A percentile compares a stretch with the other conserved stretches of the same genome.
phyloP scores from a whole-genome alignment of 73 alveolate species.

The Symbiodinium natans region DNA sequence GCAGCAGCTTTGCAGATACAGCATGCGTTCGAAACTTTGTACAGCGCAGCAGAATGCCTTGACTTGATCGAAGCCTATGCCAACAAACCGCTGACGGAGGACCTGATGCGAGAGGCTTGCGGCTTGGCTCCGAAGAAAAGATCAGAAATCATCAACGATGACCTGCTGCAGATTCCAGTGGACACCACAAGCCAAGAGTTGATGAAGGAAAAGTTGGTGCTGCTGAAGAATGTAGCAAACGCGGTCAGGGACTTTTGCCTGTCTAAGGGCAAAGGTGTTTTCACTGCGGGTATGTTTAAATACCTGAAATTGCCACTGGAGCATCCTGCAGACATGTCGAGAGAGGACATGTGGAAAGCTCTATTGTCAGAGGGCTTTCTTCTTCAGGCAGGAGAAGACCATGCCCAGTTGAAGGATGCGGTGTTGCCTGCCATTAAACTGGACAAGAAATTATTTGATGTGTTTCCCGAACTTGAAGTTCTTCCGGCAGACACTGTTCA shows the following conservation, averaged over 20 bases:
- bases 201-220: not conserved
- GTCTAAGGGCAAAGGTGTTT: not conserved
- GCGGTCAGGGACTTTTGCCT: not conserved
- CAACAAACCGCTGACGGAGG: not conserved
- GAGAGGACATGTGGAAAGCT: not conserved
- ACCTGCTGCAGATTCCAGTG: not conserved
- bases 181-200: not conserved
- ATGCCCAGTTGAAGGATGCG: not conserved
- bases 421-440: no score
- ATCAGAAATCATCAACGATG: not conserved
- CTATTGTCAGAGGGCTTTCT: no score
- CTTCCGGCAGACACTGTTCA: no score
- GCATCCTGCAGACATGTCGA: not conserved
- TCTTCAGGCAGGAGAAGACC: not conserved
- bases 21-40: not conserved
- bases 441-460: no score
- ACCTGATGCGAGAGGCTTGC: not conserved
- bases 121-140: not conserved
- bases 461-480: no score
- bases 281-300: not conserved
- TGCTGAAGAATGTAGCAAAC: not conserved
- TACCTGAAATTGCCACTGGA: not conserved
- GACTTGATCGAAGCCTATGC: not conserved
- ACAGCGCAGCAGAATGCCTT: not conserved
- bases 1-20: not conserved